Conservation (phyloP, 345 rosid genomes). For the Citrus hindsii region DNA sequence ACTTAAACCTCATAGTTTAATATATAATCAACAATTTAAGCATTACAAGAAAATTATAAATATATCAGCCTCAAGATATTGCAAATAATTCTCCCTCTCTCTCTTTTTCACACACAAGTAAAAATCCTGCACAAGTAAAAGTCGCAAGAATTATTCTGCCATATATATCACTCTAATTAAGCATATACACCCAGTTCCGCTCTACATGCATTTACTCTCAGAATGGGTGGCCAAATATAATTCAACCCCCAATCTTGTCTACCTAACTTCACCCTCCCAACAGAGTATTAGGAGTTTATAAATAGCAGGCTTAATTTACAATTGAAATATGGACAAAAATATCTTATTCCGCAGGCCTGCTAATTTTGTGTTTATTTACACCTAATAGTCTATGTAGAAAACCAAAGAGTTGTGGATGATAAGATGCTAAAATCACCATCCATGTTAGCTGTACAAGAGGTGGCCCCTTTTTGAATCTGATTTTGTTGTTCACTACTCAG, state of each 20-base stretch:
- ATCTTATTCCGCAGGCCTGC: conserved; percentile 30
- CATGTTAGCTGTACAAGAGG: conserved; percentile 36
- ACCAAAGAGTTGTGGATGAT: neutral
- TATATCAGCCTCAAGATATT: neutral
- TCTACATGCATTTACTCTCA: conserved; percentile 16
- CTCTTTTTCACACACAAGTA: neutral
- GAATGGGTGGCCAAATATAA: neutral
- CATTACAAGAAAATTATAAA: neutral
- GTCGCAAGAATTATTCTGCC: neutral
- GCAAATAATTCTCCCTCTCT: neutral
- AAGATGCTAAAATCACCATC: conserved; percentile 22
- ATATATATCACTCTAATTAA: conserved; percentile 4
- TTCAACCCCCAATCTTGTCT: neutral
- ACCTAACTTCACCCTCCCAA: conserved; percentile 6
- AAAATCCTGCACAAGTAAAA: neutral
- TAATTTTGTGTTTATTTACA: conserved; percentile 29
- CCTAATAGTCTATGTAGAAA: neutral
- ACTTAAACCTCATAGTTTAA: neutral
- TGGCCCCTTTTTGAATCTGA: neutral
- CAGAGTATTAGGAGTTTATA: neutral
- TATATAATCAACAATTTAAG: neutral
- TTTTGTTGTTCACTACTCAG: conserved; percentile 10
- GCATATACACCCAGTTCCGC: conserved; percentile 20
- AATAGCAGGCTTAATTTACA: conserved; percentile 9
- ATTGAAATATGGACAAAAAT: conserved; percentile 9